Conservation (phyloP, 306 rosid genomes). For the Arachis stenosperma region DNA sequence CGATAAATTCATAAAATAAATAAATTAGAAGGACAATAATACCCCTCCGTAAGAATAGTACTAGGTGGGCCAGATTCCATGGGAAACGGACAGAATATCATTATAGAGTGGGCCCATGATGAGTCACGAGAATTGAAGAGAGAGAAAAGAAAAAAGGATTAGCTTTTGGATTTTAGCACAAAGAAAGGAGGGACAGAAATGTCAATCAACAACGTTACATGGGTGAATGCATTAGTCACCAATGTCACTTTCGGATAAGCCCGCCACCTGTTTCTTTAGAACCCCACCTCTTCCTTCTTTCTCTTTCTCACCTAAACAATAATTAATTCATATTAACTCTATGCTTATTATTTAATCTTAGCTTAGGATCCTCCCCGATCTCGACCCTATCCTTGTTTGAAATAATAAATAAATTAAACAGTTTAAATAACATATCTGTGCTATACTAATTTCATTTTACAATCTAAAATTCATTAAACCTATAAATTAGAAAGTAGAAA, state of each 20-base stretch:
- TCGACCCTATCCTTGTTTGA: too few species aligned
- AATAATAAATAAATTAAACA: too few species aligned
- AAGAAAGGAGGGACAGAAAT: background rate
- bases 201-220: background rate
- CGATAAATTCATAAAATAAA: background rate
- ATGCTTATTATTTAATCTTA: background rate
- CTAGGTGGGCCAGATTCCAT: constrained; percentile 3
- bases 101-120: constrained; percentile 33
- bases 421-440: too few species aligned
- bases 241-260: constrained; percentile 50
- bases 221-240: constrained; percentile 32
- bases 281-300: background rate
- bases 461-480: too few species aligned
- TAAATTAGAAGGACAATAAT: constrained; percentile 10
- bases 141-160: background rate
- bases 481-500: too few species aligned
- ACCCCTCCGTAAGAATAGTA: constrained; percentile 14
- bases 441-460: too few species aligned
- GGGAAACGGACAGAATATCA: constrained; percentile 21
- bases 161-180: background rate
- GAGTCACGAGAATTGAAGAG: background rate
- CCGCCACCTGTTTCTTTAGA: constrained; percentile 47
- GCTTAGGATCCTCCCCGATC: background rate
- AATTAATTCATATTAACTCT: too few species aligned
- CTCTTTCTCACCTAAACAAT: background rate